phyloP scores from a whole-genome alignment of 768 basidiomycete species.

The Trametes elegans region DNA sequence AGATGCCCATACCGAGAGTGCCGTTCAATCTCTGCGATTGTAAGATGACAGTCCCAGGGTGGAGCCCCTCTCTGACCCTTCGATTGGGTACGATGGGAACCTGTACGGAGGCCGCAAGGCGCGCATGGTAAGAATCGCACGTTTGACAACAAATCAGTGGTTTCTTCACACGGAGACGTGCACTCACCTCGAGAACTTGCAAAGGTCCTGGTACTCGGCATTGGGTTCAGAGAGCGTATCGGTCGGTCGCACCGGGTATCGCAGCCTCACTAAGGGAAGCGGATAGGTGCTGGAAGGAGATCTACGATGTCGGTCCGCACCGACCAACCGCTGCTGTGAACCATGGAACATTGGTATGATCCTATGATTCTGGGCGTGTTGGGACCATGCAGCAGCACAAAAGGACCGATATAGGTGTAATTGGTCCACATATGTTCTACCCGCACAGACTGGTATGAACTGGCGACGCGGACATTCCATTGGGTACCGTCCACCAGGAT shows the following conservation, averaged over 20 bases:
- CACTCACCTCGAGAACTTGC: background rate
- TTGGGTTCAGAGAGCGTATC: background rate
- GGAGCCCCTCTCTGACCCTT: background rate
- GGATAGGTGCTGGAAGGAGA: background rate
- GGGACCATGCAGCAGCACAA: no score
- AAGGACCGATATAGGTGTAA: no score
- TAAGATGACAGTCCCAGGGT: background rate
- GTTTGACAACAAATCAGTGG: background rate
- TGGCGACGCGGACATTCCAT: background rate
- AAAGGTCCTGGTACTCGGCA: background rate
- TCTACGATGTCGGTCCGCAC: background rate
- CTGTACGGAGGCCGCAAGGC: background rate
- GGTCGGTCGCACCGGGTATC: background rate
- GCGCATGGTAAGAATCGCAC: conserved; percentile 7
- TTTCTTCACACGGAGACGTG: conserved; percentile 1
- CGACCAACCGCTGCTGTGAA: background rate
- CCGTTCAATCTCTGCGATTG: background rate
- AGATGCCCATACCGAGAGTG: background rate
- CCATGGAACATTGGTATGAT: no score
- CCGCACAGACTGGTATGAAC: no score
- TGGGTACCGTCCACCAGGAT: no score
- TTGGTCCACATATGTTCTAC: no score
- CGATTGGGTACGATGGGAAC: background rate
- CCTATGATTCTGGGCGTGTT: no score
- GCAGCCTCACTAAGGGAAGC: background rate